Percentiles rank a stretch among this genome's conserved stretches.
phyloP scores from a whole-genome alignment of 2,329 filamentous ascomycete genomes.

The Paramyrothecium roridum region DNA sequence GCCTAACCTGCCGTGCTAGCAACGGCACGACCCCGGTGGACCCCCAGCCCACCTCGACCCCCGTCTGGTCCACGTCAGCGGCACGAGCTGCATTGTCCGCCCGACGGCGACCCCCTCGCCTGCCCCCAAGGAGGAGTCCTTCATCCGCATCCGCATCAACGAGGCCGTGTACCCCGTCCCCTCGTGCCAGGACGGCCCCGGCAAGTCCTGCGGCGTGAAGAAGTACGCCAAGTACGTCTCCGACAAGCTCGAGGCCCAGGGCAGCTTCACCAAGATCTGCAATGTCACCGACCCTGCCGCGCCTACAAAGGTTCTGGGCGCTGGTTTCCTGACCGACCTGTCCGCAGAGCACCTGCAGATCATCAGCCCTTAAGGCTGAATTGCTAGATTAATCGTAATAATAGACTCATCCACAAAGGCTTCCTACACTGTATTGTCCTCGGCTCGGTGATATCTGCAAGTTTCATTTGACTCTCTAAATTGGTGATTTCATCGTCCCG shows the following conservation, averaged over 20 bases:
- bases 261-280: constrained; percentile 47
- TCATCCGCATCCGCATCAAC: constrained; percentile 57
- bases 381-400: background rate
- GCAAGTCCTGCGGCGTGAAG: constrained; percentile 45
- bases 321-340: constrained; percentile 47
- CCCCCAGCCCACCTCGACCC: background rate
- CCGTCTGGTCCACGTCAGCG: background rate
- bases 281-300: constrained; percentile 38
- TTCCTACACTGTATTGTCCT: too few relatives aligned
- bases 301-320: constrained; percentile 38
- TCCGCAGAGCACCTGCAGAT: constrained; percentile 30
- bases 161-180: constrained; percentile 59
- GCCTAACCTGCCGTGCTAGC: constrained; percentile 46
- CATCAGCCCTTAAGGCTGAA: constrained; percentile 9
- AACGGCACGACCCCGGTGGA: background rate
- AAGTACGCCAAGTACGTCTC: constrained; percentile 37
- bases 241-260: constrained; percentile 30
- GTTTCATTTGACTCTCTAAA: too few relatives aligned
- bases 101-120: background rate
- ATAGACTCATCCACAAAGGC: too few relatives aligned
- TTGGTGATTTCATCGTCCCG: too few relatives aligned
- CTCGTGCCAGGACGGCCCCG: constrained; percentile 52
- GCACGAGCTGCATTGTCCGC: background rate
- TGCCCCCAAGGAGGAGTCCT: constrained; percentile 30
- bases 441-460: too few relatives aligned